Conservation (phyloP, 352 stramenopile species). For the Pythium sp. region DNA sequence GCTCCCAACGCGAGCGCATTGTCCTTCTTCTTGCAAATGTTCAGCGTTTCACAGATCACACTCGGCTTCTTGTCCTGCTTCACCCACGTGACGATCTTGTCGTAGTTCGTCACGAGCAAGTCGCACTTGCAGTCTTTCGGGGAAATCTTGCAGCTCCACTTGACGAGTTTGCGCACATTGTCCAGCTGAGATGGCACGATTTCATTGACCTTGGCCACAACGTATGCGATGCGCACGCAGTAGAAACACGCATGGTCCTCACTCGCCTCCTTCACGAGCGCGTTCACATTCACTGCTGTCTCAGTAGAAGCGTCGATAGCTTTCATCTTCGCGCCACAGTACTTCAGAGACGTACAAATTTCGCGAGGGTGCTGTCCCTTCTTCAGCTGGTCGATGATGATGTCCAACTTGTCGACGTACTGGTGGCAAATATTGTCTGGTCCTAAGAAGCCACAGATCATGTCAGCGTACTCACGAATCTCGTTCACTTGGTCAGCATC, state of each 20-base stretch:
- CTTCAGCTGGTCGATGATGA: conserved; percentile 57
- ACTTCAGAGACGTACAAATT: conserved; percentile 61
- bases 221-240: conserved; percentile 8
- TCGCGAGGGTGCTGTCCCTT: conserved; percentile 62
- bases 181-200: conserved; percentile 11
- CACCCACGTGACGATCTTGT: conserved; percentile 15
- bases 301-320: no score
- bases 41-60: conserved; percentile 16
- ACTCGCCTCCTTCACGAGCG: not conserved
- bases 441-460: conserved; percentile 73
- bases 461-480: conserved; percentile 62
- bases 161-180: conserved; percentile 4
- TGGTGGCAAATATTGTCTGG: conserved; percentile 58
- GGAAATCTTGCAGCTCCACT: conserved; percentile 15
- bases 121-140: conserved; percentile 18
- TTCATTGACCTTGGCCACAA: conserved; percentile 14
- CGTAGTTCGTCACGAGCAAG: conserved; percentile 16
- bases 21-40: conserved; percentile 16
- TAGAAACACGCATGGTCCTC: conserved; percentile 13
- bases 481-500: conserved; percentile 50
- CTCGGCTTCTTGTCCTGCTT: conserved; percentile 11
- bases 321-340: conserved; percentile 31
- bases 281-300: no score
- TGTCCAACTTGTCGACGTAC: conserved; percentile 69
- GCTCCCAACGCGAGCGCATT: not conserved